These are phyloP conservation scores for Cyclostephanos invisitatus DNA, from an alignment of 108 stramenopile species.

Conservation along the genomic window DNA sequence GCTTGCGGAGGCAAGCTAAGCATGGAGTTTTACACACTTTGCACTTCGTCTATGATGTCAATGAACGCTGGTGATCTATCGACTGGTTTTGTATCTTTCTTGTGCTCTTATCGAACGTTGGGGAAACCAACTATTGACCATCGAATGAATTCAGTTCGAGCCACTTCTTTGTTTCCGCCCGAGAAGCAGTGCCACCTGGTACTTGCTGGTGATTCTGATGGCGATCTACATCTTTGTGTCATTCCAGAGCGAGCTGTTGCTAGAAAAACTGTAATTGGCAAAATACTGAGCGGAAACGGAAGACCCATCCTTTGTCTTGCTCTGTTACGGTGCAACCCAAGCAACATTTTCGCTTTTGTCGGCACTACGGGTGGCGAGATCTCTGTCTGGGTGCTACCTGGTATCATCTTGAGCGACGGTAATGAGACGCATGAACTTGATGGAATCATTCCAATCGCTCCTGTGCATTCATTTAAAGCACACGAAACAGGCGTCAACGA, in stretches of 20 bases:
- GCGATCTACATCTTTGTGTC: slow-evolving; percentile 53
- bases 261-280: slow-evolving; percentile 39
- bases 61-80: background rate
- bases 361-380: slow-evolving; percentile 75
- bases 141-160: slow-evolving; percentile 70
- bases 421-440: slow-evolving; percentile 6
- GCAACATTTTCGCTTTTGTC: slow-evolving; percentile 47
- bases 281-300: slow-evolving; percentile 26
- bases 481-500: slow-evolving; percentile 75
- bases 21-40: slow-evolving; percentile 66
- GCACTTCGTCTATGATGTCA: slow-evolving; percentile 7
- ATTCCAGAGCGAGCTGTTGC: slow-evolving; percentile 29
- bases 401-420: background rate
- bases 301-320: slow-evolving; percentile 68
- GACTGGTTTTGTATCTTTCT: slow-evolving; percentile 30
- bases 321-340: slow-evolving; percentile 20
- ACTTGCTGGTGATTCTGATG: slow-evolving; percentile 75
- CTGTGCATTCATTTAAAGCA: slow-evolving; percentile 32
- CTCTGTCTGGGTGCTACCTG: slow-evolving; percentile 53
- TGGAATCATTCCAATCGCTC: slow-evolving; percentile 21
- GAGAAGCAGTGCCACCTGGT: slow-evolving; percentile 49
- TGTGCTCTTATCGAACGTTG: slow-evolving; percentile 51
- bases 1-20: slow-evolving; percentile 72
- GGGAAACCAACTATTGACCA: slow-evolving; percentile 66
- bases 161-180: slow-evolving; percentile 47